A percentile compares a stretch with the other conserved stretches of the same genome.
phyloP scores from a whole-genome alignment of 768 basidiomycete genomes.

The Boletus rex-veris region DNA sequence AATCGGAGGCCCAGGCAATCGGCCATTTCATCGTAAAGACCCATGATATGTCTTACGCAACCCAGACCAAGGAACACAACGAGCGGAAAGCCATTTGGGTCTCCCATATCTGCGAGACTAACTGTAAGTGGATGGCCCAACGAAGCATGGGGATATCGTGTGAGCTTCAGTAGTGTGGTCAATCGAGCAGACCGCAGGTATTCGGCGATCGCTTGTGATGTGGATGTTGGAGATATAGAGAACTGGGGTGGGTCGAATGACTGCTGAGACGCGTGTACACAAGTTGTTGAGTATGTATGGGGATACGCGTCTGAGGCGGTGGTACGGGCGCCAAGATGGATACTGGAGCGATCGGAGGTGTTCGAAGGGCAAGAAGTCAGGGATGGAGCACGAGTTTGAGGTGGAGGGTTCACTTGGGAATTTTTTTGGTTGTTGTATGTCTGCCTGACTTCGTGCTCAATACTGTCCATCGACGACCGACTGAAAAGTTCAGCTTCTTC shows the following conservation, averaged over 20 bases:
- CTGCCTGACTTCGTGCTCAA: constrained; percentile 75
- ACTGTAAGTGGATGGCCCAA: constrained; percentile 72
- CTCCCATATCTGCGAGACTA: constrained; percentile 92
- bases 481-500: constrained; percentile 66
- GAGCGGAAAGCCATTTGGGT: constrained; percentile 79
- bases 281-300: constrained; percentile 42
- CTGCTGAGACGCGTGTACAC: constrained; percentile 20
- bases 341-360: constrained; percentile 55
- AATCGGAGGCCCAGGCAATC: constrained; percentile 79
- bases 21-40: constrained; percentile 95
- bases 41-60: constrained; percentile 92
- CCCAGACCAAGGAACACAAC: constrained; percentile 92
- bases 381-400: constrained; percentile 39
- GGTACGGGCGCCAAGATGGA: constrained; percentile 24
- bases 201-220: constrained; percentile 74
- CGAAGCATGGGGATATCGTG: constrained; percentile 75
- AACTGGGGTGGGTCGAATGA: constrained; percentile 28
- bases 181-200: constrained; percentile 85
- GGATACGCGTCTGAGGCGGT: constrained; percentile 52
- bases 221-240: constrained; percentile 48
- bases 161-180: constrained; percentile 77
- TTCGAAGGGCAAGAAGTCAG: constrained; percentile 38
- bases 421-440: constrained; percentile 60
- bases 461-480: constrained; percentile 85
- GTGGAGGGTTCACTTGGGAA: constrained; percentile 31